A percentile compares a stretch with the other conserved stretches of the same genome.
Evolutionary conservation across 176 grass and related monocot genomes (phyloP).

Genomic region (Zoysia pacifica): DNA sequence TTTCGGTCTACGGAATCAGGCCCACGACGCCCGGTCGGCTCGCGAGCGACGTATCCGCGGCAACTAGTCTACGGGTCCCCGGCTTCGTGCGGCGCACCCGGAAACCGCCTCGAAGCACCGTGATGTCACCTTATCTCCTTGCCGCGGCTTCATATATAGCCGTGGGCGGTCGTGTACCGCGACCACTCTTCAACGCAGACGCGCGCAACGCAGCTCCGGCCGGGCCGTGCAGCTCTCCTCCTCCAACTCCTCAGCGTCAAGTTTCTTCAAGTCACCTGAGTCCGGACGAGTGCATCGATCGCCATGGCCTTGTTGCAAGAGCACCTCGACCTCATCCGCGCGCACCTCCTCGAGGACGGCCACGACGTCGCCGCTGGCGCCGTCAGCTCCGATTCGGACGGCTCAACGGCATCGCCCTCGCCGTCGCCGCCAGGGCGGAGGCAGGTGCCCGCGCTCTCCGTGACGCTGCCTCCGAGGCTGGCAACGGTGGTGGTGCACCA

Average conservation of each 20-base stretch:
- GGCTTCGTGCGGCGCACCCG: background rate
- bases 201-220: slow-evolving; percentile 4
- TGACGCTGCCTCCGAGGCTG: slow-evolving; percentile 26
- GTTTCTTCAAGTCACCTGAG: background rate
- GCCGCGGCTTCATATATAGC: background rate
- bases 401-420: background rate
- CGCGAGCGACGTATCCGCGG: background rate
- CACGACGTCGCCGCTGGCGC: background rate
- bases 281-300: background rate
- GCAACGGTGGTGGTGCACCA: background rate
- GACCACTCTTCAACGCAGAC: background rate
- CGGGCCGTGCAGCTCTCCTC: background rate
- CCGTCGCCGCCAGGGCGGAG: slow-evolving; percentile 16
- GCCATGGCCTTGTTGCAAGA: slow-evolving; percentile 39
- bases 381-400: background rate
- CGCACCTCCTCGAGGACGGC: slow-evolving; percentile 50
- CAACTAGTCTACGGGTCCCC: background rate
- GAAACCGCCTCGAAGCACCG: slow-evolving; percentile 33
- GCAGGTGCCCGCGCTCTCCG: slow-evolving; percentile 20
- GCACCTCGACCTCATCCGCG: slow-evolving; percentile 57
- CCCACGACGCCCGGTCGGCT: background rate
- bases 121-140: background rate
- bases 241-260: background rate
- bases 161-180: background rate
- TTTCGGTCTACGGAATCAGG: background rate